Evolutionary conservation across 1,139 yeast species (phyloP).

Genomic region (Blastobotrys ciferrii): DNA sequence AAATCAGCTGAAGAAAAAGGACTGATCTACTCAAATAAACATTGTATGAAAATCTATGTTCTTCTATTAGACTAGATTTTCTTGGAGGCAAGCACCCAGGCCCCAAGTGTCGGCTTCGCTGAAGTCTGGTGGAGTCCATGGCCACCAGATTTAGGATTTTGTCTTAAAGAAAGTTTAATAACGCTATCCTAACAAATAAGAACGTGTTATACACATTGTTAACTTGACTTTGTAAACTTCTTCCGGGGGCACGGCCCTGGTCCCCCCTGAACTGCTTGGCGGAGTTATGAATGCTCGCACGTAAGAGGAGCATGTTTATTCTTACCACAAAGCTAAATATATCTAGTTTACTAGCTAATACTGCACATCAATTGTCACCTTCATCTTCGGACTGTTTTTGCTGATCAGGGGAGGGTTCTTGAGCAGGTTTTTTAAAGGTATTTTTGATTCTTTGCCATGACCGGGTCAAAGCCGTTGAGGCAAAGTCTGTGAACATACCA

Average conservation of each 20-base stretch:
- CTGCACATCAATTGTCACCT: neutral
- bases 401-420: neutral
- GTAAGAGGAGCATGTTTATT: no score
- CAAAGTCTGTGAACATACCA: neutral
- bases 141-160: no score
- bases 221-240: no score
- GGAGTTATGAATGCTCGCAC: neutral
- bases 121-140: no score
- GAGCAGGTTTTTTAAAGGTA: neutral
- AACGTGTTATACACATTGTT: no score
- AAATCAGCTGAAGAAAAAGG: slow-evolving; percentile 5
- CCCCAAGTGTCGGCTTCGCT: no score
- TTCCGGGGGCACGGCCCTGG: no score
- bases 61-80: no score
- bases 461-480: neutral
- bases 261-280: neutral
- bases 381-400: neutral
- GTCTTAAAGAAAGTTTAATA: no score
- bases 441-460: neutral
- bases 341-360: neutral
- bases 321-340: neutral
- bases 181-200: no score
- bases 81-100: no score
- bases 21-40: neutral
- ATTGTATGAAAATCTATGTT: neutral